phyloP scores from a whole-genome alignment of 1,139 yeast genomes.

The Entelexis paramagnoliae region DNA sequence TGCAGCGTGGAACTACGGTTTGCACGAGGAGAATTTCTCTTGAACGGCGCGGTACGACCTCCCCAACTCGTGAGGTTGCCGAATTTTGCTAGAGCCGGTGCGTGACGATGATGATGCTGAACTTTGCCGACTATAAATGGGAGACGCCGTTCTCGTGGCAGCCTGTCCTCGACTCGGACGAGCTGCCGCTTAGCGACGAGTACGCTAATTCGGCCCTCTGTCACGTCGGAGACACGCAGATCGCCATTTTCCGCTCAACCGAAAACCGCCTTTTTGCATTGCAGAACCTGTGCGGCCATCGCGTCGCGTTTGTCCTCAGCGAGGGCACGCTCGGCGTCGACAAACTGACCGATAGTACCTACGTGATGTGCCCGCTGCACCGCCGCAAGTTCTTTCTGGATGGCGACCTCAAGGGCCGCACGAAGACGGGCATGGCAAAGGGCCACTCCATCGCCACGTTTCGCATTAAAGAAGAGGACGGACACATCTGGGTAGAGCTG shows the following conservation, averaged over 20 bases:
- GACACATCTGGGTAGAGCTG: slow-evolving; percentile 27
- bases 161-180: slow-evolving; percentile 26
- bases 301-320: slow-evolving; percentile 24
- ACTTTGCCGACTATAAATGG: slow-evolving; percentile 21
- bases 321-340: slow-evolving; percentile 32
- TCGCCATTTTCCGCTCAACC: slow-evolving; percentile 30
- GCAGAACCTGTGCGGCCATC: slow-evolving; percentile 35
- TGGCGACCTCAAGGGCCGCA: slow-evolving; percentile 20
- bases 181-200: slow-evolving; percentile 28
- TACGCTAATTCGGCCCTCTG: slow-evolving; percentile 30
- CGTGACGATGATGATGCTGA: not conserved
- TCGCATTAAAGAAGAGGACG: slow-evolving; percentile 29
- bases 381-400: slow-evolving; percentile 31
- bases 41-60: no score
- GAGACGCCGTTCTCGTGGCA: slow-evolving; percentile 28
- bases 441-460: slow-evolving; percentile 30
- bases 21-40: no score
- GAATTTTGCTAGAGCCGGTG: not conserved
- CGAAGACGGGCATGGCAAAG: not conserved
- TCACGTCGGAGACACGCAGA: slow-evolving; percentile 31
- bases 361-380: slow-evolving; percentile 33
- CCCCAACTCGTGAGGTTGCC: not conserved
- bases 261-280: slow-evolving; percentile 30
- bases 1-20: not conserved
- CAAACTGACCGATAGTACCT: slow-evolving; percentile 27